Conservation (phyloP, 257 asterid genomes). For the Solanum appendiculatum region DNA sequence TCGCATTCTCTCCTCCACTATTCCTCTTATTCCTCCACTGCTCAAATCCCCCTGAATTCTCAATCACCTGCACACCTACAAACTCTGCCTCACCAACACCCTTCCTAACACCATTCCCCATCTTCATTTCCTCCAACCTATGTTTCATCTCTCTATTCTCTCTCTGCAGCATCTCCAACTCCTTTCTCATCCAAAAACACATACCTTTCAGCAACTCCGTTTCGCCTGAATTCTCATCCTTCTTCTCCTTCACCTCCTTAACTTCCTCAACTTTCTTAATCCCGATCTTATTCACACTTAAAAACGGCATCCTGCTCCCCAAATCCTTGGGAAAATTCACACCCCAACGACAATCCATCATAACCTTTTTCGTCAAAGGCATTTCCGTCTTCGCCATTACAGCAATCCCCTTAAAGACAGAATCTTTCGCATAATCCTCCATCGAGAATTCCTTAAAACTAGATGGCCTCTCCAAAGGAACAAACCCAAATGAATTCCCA, state of each 20-base stretch:
- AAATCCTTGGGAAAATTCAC: conserved; percentile 53
- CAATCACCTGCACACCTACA: conserved; percentile 22
- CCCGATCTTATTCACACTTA: conserved; percentile 63
- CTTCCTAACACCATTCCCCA: conserved; percentile 14
- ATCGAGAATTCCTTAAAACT: conserved; percentile 31
- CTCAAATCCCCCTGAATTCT: conserved; percentile 40
- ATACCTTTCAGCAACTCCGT: conserved; percentile 42
- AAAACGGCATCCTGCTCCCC: conserved; percentile 36
- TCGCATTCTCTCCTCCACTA: conserved; percentile 18
- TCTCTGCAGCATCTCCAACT: conserved; percentile 46
- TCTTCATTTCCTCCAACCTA: conserved; percentile 46
- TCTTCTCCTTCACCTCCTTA: conserved; percentile 21
- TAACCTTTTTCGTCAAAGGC: conserved; percentile 40
- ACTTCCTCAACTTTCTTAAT: conserved; percentile 41
- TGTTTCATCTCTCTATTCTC: conserved; percentile 57
- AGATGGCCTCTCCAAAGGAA: conserved; percentile 53
- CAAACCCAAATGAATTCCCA: conserved; percentile 40
- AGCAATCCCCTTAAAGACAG: conserved; percentile 43
- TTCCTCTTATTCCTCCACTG: conserved; percentile 53
- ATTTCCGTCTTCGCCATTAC: conserved; percentile 54
- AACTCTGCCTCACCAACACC: conserved; percentile 16
- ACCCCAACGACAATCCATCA: conserved; percentile 55
- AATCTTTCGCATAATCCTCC: conserved; percentile 19
- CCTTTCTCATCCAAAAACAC: conserved; percentile 69
- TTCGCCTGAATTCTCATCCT: conserved; percentile 23